phyloP scores from a whole-genome alignment of 2,329 filamentous ascomycete species.

The Botrytis medusae region DNA sequence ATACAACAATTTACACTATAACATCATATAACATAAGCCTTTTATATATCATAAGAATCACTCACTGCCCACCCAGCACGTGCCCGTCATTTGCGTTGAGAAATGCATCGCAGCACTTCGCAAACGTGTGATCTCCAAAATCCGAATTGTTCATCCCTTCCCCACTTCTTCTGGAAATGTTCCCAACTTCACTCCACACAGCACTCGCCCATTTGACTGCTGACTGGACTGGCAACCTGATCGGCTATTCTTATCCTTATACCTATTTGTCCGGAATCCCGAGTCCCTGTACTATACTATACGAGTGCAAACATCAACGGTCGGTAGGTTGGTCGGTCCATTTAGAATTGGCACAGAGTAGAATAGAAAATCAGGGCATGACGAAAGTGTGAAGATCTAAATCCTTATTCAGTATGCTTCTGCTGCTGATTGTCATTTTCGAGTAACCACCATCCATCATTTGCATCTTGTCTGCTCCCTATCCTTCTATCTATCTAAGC shows the following conservation, averaged over 20 bases:
- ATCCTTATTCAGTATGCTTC: background rate
- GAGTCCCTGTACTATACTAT: background rate
- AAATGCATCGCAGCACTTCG: too few species aligned
- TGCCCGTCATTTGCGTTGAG: background rate
- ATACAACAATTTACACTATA: too few species aligned
- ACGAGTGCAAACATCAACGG: slow-evolving; percentile 13
- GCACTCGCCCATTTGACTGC: background rate
- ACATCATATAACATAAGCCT: background rate
- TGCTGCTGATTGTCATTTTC: background rate
- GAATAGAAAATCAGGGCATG: background rate
- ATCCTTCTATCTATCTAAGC: background rate
- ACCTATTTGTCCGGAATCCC: background rate
- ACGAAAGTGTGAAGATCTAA: slow-evolving; percentile 6
- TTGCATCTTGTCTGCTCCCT: background rate
- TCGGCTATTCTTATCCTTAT: background rate
- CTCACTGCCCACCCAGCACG: too few species aligned
- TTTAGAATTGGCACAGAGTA: background rate
- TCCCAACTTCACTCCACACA: slow-evolving; percentile 1
- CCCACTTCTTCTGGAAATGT: background rate
- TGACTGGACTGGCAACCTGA: background rate
- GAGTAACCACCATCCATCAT: slow-evolving; percentile 3
- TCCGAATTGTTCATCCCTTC: background rate
- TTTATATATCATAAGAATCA: background rate
- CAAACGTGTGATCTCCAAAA: background rate
- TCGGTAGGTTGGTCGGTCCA: slow-evolving; percentile 15